phyloP scores from a whole-genome alignment of 768 basidiomycete genomes.

The Panaeolus papilionaceus region DNA sequence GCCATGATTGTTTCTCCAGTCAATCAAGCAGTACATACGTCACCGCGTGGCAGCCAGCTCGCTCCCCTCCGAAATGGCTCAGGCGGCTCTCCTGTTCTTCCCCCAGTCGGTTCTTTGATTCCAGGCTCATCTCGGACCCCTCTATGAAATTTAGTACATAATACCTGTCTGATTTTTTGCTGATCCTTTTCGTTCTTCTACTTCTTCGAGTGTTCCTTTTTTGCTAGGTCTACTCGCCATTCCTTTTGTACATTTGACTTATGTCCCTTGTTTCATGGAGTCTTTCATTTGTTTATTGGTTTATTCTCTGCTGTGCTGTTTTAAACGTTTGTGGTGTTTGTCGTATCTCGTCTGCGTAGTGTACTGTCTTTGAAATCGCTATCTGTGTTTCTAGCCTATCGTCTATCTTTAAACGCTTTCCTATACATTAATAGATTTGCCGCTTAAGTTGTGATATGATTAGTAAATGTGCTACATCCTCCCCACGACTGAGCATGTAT shows the following conservation, averaged over 20 bases:
- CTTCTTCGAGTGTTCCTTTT: neutral
- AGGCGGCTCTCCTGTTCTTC: constrained; percentile 30
- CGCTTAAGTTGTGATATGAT: neutral
- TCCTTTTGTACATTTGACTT: neutral
- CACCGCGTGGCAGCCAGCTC: constrained; percentile 42
- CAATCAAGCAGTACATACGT: constrained; percentile 45
- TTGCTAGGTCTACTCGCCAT: neutral
- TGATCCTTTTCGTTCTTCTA: neutral
- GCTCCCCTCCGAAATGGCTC: constrained; percentile 34
- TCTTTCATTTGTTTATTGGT: neutral
- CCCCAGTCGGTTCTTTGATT: constrained; percentile 32
- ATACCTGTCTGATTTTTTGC: neutral
- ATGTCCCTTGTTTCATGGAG: neutral
- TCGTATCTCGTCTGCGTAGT: neutral
- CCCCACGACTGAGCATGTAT: neutral
- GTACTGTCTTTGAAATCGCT: constrained; percentile 2
- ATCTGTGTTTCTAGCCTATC: constrained; percentile 6
- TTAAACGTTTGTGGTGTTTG: neutral
- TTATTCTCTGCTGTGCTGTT: neutral
- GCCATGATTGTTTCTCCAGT: constrained; percentile 70
- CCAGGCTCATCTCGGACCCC: constrained; percentile 24
- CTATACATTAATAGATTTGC: neutral
- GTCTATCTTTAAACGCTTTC: neutral
- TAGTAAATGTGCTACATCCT: neutral
- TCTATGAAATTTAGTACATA: constrained; percentile 10